Evolutionary conservation across 176 grass and related monocot species (phyloP).

Genomic region (Stipa capillata): DNA sequence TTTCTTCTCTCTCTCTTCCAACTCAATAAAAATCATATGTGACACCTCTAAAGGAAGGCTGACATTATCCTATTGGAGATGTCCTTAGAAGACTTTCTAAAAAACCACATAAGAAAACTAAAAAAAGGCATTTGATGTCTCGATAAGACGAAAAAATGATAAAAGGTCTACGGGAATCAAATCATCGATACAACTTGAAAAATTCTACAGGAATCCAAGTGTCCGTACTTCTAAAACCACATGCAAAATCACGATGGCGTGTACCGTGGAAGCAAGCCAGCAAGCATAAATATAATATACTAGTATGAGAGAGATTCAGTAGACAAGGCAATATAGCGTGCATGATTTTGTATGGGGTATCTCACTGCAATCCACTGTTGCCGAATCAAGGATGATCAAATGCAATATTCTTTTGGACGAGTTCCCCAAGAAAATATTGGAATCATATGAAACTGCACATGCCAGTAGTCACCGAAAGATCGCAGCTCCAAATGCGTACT

Average conservation of each 20-base stretch:
- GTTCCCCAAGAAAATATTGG: neutral
- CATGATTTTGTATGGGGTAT: slow-evolving; percentile 10
- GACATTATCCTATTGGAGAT: too few relatives aligned
- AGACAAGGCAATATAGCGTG: slow-evolving; percentile 1
- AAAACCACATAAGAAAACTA: too few relatives aligned
- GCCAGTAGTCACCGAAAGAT: slow-evolving; percentile 43
- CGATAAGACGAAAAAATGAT: too few relatives aligned
- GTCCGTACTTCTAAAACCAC: too few relatives aligned
- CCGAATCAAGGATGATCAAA: slow-evolving; percentile 24
- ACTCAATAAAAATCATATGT: too few relatives aligned
- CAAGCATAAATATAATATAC: neutral
- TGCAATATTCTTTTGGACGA: neutral
- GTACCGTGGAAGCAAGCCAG: neutral
- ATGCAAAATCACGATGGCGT: neutral
- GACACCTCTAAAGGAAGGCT: too few relatives aligned
- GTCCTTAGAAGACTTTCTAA: too few relatives aligned
- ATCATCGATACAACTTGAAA: too few relatives aligned
- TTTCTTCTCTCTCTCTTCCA: too few relatives aligned
- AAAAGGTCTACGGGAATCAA: too few relatives aligned
- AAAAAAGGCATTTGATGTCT: too few relatives aligned
- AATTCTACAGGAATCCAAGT: too few relatives aligned
- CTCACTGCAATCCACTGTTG: slow-evolving; percentile 11
- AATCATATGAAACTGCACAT: slow-evolving; percentile 13
- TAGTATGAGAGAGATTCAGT: neutral
- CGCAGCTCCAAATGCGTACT: neutral